Conservation (phyloP, 1,139 yeast genomes). For the Martiniozyma asiatica region DNA sequence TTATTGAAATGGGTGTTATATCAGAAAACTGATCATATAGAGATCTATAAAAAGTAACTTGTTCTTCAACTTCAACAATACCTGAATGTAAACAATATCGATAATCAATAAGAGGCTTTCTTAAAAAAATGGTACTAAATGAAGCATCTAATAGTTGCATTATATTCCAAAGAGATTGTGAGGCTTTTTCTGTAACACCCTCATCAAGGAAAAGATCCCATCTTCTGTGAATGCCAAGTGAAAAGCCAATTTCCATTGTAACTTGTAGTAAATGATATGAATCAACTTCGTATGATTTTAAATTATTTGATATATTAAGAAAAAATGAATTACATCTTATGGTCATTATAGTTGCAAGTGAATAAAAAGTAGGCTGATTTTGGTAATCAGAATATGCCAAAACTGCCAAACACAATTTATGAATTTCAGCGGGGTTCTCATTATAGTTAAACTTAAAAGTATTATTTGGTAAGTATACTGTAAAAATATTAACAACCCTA, state of each 20-base stretch:
- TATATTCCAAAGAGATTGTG: slow-evolving; percentile 9
- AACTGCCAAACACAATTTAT: slow-evolving; percentile 4
- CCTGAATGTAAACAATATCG: slow-evolving; percentile 8
- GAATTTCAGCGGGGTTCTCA: slow-evolving; percentile 4
- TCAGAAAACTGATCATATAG: slow-evolving; percentile 6
- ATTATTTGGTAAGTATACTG: neutral
- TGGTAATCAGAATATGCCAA: slow-evolving; percentile 7
- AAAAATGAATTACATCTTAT: slow-evolving; percentile 4
- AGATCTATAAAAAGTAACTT: slow-evolving; percentile 5
- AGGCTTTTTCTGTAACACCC: slow-evolving; percentile 1
- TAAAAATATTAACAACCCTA: slow-evolving; percentile 6
- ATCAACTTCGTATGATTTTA: slow-evolving; percentile 8
- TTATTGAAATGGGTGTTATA: slow-evolving; percentile 6
- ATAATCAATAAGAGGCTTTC: slow-evolving; percentile 14
- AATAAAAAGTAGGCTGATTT: slow-evolving; percentile 7
- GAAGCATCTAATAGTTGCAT: slow-evolving; percentile 11
- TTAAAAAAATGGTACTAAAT: slow-evolving; percentile 6
- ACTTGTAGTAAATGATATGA: neutral
- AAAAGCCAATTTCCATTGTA: neutral
- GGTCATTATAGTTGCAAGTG: slow-evolving; percentile 8
- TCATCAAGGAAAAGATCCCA: slow-evolving; percentile 1
- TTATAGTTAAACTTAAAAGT: slow-evolving; percentile 4
- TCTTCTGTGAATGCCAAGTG: neutral
- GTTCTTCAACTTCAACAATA: neutral
- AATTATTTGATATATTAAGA: slow-evolving; percentile 6